Conservation (phyloP, 2,329 filamentous ascomycete genomes). For the Penicillium decumbens region DNA sequence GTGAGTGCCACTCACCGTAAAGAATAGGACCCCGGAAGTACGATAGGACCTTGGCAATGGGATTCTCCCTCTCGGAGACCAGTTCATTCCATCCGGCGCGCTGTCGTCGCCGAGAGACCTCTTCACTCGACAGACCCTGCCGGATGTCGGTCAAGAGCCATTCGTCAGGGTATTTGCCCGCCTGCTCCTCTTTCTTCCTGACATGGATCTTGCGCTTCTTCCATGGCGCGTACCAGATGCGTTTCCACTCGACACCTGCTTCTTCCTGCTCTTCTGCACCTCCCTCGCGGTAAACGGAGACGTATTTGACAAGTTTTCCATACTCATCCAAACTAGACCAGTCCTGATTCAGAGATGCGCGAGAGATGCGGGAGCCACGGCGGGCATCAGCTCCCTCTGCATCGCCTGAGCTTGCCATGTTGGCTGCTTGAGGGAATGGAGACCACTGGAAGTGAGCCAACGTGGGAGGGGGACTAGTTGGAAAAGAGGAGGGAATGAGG, state of each 20-base stretch:
- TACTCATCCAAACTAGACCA: conserved; percentile 54
- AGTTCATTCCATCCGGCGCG: conserved; percentile 68
- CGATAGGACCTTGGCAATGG: conserved; percentile 66
- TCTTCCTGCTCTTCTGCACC: conserved; percentile 41
- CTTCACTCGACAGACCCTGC: conserved; percentile 55
- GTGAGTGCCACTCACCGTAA: conserved; percentile 54
- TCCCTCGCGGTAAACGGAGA: conserved; percentile 60
- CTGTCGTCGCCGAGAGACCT: conserved; percentile 60
- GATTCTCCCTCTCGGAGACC: conserved; percentile 71
- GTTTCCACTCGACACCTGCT: conserved; percentile 45
- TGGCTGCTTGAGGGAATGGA: neutral
- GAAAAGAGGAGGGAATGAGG: neutral
- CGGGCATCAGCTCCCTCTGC: conserved; percentile 16
- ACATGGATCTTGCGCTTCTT: conserved; percentile 35
- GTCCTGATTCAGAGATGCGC: conserved; percentile 33
- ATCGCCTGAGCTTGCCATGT: conserved; percentile 23
- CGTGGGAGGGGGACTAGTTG: neutral
- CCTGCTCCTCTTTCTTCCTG: conserved; percentile 22
- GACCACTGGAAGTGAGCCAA: neutral
- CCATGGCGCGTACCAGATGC: conserved; percentile 60
- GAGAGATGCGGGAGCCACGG: conserved; percentile 35
- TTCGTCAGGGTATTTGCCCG: conserved; percentile 54
- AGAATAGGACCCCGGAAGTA: conserved; percentile 74
- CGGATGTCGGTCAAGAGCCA: conserved; percentile 67
- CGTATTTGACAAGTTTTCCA: conserved; percentile 62